Evolutionary conservation across 441 rosid genomes (phyloP).

Genomic region (Sinapis alba): DNA sequence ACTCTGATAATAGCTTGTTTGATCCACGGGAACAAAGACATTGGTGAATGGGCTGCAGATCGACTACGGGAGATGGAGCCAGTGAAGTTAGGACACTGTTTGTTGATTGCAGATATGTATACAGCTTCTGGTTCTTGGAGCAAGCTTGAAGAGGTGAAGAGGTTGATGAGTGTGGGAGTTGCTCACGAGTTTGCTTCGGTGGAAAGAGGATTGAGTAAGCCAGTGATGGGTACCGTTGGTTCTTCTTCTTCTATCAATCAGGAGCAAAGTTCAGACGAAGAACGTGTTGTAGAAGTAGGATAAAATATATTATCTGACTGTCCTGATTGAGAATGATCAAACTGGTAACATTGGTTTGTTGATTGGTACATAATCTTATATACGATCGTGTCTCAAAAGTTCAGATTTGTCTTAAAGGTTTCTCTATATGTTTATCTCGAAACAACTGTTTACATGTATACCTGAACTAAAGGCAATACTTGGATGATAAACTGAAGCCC

Average conservation of each 20-base stretch:
- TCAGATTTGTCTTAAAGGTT: background rate
- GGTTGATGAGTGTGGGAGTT: constrained; percentile 55
- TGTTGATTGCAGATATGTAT: constrained; percentile 63
- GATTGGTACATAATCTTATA: constrained; percentile 11
- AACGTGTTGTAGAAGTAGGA: constrained; percentile 42
- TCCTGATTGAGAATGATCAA: background rate
- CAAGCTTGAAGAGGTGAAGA: constrained; percentile 61
- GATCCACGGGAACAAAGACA: constrained; percentile 49
- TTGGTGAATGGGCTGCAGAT: constrained; percentile 83
- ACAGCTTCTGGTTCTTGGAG: constrained; percentile 60
- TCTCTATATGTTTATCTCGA: background rate
- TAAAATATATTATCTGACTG: constrained; percentile 12
- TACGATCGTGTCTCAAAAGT: background rate
- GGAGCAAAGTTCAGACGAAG: constrained; percentile 46
- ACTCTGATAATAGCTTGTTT: constrained; percentile 71
- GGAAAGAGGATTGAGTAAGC: constrained; percentile 53
- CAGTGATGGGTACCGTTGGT: constrained; percentile 47
- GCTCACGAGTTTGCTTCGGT: constrained; percentile 62
- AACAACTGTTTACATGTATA: background rate
- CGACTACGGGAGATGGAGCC: constrained; percentile 59
- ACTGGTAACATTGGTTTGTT: background rate
- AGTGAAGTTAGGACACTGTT: constrained; percentile 55
- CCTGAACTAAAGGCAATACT: background rate
- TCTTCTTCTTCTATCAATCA: constrained; percentile 26
- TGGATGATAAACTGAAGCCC: background rate